These are phyloP conservation scores for Amanita inopinata DNA, from an alignment of 768 basidiomycete species.

Conservation along the genomic window DNA sequence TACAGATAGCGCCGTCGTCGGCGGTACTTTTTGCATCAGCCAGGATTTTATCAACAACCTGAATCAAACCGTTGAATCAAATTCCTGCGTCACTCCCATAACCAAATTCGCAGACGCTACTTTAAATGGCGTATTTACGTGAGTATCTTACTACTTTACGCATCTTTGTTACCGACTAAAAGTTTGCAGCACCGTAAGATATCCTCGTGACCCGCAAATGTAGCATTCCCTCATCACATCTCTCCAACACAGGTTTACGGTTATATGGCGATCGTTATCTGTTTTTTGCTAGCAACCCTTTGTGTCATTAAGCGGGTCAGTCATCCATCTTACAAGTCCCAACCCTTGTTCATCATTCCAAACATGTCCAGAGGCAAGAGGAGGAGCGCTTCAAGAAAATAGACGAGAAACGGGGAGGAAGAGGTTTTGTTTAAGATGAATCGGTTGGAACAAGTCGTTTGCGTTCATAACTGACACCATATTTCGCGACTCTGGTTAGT, in stretches of 20 bases:
- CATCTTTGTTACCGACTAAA: too few species aligned
- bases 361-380: conserved; percentile 52
- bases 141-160: conserved; percentile 24
- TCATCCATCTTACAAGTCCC: not conserved
- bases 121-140: conserved; percentile 82
- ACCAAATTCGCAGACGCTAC: conserved; percentile 61
- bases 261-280: conserved; percentile 71
- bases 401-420: conserved; percentile 80
- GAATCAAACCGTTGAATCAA: conserved; percentile 29
- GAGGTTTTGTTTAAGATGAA: conserved; percentile 64
- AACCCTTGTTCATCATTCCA: conserved; percentile 2
- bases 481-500: conserved; percentile 2
- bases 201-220: not conserved
- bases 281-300: conserved; percentile 68
- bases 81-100: conserved; percentile 66
- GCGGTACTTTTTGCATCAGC: conserved; percentile 50
- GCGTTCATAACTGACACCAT: not conserved
- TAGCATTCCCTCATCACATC: conserved; percentile 9
- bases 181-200: conserved; percentile 37
- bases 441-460: not conserved
- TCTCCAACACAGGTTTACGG: conserved; percentile 50
- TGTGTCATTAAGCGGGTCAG: conserved; percentile 78
- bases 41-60: conserved; percentile 30
- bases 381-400: conserved; percentile 82
- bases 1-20: conserved; percentile 46